These are phyloP conservation scores for sunflower (Helianthus annuus) DNA, from an alignment of 129 eudicot genomes.

Conservation along the genomic window HanXRQr2.0-SUNRISE NC_035441.2:40838887-40839386, in stretches of 20 bases:
- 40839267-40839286: neutral
- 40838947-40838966: slow-evolving; percentile 97
- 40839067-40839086: no score
- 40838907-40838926: slow-evolving; percentile 74
- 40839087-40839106: neutral
- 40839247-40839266: neutral
- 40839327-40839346: slow-evolving; percentile 4
- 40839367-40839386: neutral
- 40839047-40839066: neutral
- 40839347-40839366: slow-evolving; percentile 6
- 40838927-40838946: slow-evolving; percentile 70
- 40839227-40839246: neutral
- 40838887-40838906: slow-evolving; percentile 67
- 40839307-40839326: neutral
- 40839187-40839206: slow-evolving; percentile 86
- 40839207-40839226: slow-evolving; percentile 93
- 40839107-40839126: neutral
- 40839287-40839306: neutral
- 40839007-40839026: slow-evolving; percentile 3
- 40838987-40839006: slow-evolving; percentile 81
- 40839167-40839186: slow-evolving; percentile 73
- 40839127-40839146: neutral
- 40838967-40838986: slow-evolving; percentile 99
- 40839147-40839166: slow-evolving; percentile 61
- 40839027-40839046: neutral